phyloP scores from a whole-genome alignment of 495 filamentous ascomycete genomes.

The Pyrenula aspistea region DNA sequence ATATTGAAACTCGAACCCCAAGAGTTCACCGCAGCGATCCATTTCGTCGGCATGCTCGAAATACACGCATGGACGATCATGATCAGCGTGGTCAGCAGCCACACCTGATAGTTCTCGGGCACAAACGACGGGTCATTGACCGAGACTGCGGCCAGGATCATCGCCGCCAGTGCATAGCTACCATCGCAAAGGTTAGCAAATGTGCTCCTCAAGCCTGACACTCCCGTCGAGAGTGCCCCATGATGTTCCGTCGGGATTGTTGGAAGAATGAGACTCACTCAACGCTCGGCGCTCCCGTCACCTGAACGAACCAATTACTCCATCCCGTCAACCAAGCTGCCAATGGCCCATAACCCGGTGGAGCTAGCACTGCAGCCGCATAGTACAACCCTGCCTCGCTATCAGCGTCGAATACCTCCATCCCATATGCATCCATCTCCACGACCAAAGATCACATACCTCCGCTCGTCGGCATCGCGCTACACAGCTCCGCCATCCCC shows the following conservation, averaged over 20 bases:
- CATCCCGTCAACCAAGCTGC: slow-evolving; percentile 66
- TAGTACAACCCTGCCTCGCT: slow-evolving; percentile 70
- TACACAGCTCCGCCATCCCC: slow-evolving; percentile 56
- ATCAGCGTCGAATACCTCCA: no score
- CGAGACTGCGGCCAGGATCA: slow-evolving; percentile 62
- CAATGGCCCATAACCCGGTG: slow-evolving; percentile 60
- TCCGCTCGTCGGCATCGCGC: slow-evolving; percentile 53
- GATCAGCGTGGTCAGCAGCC: slow-evolving; percentile 56
- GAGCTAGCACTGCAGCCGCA: slow-evolving; percentile 66
- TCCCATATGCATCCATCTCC: slow-evolving; percentile 6
- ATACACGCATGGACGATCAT: slow-evolving; percentile 61
- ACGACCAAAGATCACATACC: slow-evolving; percentile 6
- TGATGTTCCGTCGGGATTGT: no score
- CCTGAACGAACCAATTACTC: slow-evolving; percentile 65
- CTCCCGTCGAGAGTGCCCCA: no score
- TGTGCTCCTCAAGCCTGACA: no score
- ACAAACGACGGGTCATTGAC: slow-evolving; percentile 54
- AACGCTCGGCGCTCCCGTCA: slow-evolving; percentile 53
- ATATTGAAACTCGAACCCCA: slow-evolving; percentile 67
- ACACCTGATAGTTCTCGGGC: slow-evolving; percentile 56
- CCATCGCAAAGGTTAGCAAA: no score
- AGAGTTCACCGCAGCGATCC: slow-evolving; percentile 67
- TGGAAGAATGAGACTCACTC: background rate
- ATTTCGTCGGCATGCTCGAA: slow-evolving; percentile 62
- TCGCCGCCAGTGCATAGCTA: slow-evolving; percentile 48